These are phyloP conservation scores for Fusarium clavum DNA, from an alignment of 2,329 filamentous ascomycete genomes.

Conservation along the genomic window DNA sequence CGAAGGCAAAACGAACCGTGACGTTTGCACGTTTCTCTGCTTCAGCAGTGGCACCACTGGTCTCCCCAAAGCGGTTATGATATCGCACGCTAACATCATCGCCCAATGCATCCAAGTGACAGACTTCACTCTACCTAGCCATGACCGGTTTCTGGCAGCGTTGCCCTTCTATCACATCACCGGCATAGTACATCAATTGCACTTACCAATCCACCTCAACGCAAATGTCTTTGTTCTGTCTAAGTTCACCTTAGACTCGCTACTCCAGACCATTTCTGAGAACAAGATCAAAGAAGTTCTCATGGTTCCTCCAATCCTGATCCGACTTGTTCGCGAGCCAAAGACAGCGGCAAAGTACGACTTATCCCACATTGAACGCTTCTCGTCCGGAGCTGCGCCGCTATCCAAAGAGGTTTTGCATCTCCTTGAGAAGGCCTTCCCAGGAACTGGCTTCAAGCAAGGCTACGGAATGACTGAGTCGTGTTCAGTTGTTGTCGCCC, in stretches of 20 bases:
- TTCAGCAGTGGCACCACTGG: conserved; percentile 44
- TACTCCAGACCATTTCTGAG: neutral
- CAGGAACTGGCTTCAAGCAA: conserved; percentile 33
- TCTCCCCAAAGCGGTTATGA: conserved; percentile 41
- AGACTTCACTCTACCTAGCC: conserved; percentile 1
- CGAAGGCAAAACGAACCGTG: conserved; percentile 1
- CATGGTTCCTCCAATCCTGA: conserved; percentile 3
- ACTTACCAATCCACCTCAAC: neutral
- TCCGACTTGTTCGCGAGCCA: neutral
- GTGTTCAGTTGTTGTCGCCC: conserved; percentile 77
- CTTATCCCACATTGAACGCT: conserved; percentile 13
- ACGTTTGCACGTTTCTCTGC: conserved; percentile 32
- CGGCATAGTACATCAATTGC: conserved; percentile 6
- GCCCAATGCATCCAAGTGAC: conserved; percentile 33
- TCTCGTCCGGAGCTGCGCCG: conserved; percentile 36
- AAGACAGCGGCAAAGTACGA: conserved; percentile 20
- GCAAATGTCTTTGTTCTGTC: neutral
- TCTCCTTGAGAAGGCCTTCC: conserved; percentile 24
- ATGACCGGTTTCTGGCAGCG: conserved; percentile 29
- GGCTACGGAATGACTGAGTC: conserved; percentile 94
- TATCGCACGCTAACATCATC: conserved; percentile 41
- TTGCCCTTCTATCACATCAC: conserved; percentile 47
- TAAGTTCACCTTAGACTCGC: neutral
- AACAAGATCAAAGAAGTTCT: neutral
- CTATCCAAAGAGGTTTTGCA: conserved; percentile 17